Evolutionary conservation across 179 eudicot species (phyloP).

Genomic region (Beta corolliflora): DNA sequence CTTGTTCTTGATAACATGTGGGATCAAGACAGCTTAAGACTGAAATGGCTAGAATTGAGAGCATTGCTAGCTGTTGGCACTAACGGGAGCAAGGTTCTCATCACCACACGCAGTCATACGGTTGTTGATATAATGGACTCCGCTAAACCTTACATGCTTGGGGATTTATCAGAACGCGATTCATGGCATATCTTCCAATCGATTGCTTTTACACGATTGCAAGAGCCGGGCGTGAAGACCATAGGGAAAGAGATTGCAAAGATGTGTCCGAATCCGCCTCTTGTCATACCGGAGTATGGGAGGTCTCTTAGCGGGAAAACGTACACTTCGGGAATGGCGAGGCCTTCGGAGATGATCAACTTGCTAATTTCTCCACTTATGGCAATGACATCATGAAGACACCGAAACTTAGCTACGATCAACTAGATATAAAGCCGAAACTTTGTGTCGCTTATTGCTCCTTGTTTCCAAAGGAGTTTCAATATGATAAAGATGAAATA

Average conservation of each 20-base stretch:
- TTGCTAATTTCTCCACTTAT: not conserved
- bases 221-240: not conserved
- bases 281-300: constrained; percentile 14
- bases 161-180: constrained; percentile 7
- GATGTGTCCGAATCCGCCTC: constrained; percentile 14
- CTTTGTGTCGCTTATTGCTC: constrained; percentile 17
- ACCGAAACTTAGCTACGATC: constrained; percentile 12
- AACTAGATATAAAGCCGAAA: not conserved
- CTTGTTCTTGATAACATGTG: constrained; percentile 21
- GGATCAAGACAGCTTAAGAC: constrained; percentile 3
- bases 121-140: no score
- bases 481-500: not conserved
- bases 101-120: no score
- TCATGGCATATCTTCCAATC: constrained; percentile 14
- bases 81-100: no score
- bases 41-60: no score
- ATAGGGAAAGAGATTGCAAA: constrained; percentile 11
- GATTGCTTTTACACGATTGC: not conserved
- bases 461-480: constrained; percentile 1
- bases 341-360: constrained; percentile 5
- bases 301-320: constrained; percentile 4
- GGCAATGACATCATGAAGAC: not conserved
- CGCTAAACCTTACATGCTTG: not conserved
- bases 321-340: constrained; percentile 3
- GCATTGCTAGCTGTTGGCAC: no score